Conservation (phyloP, 495 filamentous ascomycete genomes). For the Podospora pseudopauciseta region DNA sequence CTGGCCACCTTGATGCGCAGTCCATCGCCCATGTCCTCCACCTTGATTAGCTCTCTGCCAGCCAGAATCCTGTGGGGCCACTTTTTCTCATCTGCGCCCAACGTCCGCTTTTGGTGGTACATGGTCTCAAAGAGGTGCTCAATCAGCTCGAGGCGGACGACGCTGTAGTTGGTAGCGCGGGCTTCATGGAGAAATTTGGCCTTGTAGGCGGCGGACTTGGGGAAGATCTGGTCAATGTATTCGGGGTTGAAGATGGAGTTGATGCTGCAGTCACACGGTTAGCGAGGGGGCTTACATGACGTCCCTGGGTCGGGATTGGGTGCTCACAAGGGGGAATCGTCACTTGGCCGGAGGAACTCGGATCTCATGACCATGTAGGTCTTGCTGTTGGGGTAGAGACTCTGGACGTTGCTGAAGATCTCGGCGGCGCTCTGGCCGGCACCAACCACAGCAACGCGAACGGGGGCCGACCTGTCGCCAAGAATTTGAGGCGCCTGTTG, state of each 20-base stretch:
- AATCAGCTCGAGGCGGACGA: conserved; percentile 82
- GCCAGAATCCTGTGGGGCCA: conserved; percentile 81
- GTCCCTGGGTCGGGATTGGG: neutral
- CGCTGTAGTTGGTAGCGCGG: conserved; percentile 85
- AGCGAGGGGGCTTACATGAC: neutral
- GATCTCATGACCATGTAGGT: conserved; percentile 73
- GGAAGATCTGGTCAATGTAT: conserved; percentile 69
- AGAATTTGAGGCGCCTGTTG: conserved; percentile 58
- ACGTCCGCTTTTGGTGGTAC: conserved; percentile 74
- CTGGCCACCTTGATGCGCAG: conserved; percentile 42
- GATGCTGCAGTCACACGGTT: conserved; percentile 54
- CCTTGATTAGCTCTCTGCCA: conserved; percentile 57
- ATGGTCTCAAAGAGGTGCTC: conserved; percentile 80
- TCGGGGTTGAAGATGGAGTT: conserved; percentile 95
- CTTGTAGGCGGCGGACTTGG: conserved; percentile 58
- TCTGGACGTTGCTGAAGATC: conserved; percentile 86
- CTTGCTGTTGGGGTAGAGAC: conserved; percentile 74
- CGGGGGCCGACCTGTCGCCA: conserved; percentile 51
- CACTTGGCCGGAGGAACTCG: conserved; percentile 79
- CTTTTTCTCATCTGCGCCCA: conserved; percentile 59
- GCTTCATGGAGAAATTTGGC: conserved; percentile 59
- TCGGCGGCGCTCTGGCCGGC: conserved; percentile 92
- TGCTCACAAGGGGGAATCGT: conserved; percentile 91
- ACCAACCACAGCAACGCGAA: conserved; percentile 78
- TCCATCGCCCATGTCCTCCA: conserved; percentile 46